Percentiles rank a stretch among this genome's conserved stretches.
phyloP scores from a whole-genome alignment of 352 stramenopile genomes.

The Pythium diclinum region DNA sequence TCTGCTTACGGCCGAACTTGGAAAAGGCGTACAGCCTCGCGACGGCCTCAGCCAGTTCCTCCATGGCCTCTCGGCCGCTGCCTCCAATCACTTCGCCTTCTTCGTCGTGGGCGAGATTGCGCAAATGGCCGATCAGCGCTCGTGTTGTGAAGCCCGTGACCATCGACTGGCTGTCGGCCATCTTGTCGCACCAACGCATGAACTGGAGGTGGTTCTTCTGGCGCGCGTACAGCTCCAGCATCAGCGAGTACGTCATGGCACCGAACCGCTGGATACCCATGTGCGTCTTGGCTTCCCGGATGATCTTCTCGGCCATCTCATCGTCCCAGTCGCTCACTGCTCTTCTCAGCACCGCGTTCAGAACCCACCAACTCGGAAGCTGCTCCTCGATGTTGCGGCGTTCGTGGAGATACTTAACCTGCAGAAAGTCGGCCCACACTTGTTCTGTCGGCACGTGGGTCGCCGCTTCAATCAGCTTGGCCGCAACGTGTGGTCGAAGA shows the following conservation, averaged over 20 bases:
- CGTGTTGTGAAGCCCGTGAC: constrained; percentile 52
- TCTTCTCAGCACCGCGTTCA: constrained; percentile 63
- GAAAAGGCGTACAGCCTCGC: constrained; percentile 3
- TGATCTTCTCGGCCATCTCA: constrained; percentile 50
- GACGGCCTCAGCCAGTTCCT: constrained; percentile 9
- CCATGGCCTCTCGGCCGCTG: constrained; percentile 2
- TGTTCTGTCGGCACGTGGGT: constrained; percentile 38
- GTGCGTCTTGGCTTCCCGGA: constrained; percentile 35
- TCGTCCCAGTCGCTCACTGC: constrained; percentile 50
- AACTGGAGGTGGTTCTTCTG: constrained; percentile 47
- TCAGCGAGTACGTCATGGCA: constrained; percentile 72
- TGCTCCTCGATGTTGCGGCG: constrained; percentile 8
- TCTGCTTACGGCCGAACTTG: not conserved
- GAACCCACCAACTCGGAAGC: constrained; percentile 35
- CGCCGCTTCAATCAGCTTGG: constrained; percentile 44
- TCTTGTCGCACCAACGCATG: constrained; percentile 43
- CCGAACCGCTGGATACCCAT: constrained; percentile 43
- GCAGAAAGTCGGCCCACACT: constrained; percentile 55
- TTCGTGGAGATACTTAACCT: constrained; percentile 46
- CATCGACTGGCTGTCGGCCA: constrained; percentile 41
- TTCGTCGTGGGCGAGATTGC: constrained; percentile 21
- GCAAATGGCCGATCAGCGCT: constrained; percentile 48
- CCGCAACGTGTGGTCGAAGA: constrained; percentile 49
- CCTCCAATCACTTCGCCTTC: not conserved
- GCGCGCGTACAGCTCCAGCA: constrained; percentile 59